Percentiles rank a stretch among this genome's conserved stretches.
These are phyloP conservation scores for Ochromonadaceae sp. DNA, from an alignment of 352 stramenopile genomes.

Conservation along the genomic window DNA sequence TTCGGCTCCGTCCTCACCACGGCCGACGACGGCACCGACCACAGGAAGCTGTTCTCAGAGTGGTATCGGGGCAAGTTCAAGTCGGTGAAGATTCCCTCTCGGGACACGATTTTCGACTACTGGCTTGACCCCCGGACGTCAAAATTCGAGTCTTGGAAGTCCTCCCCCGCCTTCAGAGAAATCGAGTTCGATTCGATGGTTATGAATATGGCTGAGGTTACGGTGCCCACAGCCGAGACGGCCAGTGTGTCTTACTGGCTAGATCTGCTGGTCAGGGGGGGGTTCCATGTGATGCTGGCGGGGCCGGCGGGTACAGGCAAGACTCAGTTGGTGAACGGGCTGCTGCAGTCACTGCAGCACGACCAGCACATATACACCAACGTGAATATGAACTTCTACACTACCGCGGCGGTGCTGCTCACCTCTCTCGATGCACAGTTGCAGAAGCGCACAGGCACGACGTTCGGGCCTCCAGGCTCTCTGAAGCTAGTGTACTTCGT, in stretches of 20 bases:
- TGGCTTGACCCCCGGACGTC: slow-evolving; percentile 68
- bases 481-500: slow-evolving; percentile 80
- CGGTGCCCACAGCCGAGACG: slow-evolving; percentile 74
- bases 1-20: slow-evolving; percentile 70
- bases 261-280: slow-evolving; percentile 60
- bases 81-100: slow-evolving; percentile 68
- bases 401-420: slow-evolving; percentile 63
- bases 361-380: slow-evolving; percentile 50
- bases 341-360: slow-evolving; percentile 64
- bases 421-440: slow-evolving; percentile 63
- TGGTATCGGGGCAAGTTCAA: slow-evolving; percentile 87
- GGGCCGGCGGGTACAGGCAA: slow-evolving; percentile 73
- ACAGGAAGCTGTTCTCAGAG: slow-evolving; percentile 68
- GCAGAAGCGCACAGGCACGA: slow-evolving; percentile 71
- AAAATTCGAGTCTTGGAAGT: slow-evolving; percentile 82
- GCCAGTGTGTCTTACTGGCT: slow-evolving; percentile 74
- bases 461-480: slow-evolving; percentile 67
- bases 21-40: slow-evolving; percentile 71
- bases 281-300: slow-evolving; percentile 66
- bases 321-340: slow-evolving; percentile 63
- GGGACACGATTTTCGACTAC: slow-evolving; percentile 88
- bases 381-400: slow-evolving; percentile 92
- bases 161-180: slow-evolving; percentile 71
- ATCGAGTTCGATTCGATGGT: slow-evolving; percentile 35
- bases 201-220: slow-evolving; percentile 46